phyloP scores from a whole-genome alignment of 2,329 filamentous ascomycete species.

The Incumbomyces delicatus region DNA sequence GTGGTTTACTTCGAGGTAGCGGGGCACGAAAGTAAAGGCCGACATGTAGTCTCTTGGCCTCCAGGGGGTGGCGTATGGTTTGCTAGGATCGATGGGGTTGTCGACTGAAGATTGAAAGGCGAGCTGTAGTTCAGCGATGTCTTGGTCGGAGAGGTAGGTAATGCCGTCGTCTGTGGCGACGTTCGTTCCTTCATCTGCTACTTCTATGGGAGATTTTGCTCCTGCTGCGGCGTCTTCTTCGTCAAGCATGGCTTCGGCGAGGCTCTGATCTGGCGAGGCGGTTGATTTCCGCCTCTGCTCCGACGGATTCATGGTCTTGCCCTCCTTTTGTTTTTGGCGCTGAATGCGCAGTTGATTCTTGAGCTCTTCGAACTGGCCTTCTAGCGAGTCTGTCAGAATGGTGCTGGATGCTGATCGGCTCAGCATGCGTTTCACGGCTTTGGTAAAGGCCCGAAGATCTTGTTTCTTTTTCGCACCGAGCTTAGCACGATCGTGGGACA shows the following conservation, averaged over 20 bases:
- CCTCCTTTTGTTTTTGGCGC: slow-evolving; percentile 17
- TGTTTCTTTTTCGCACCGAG: slow-evolving; percentile 65
- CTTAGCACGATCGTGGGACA: slow-evolving; percentile 43
- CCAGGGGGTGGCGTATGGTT: slow-evolving; percentile 91
- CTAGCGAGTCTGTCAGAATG: slow-evolving; percentile 38
- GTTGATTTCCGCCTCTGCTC: slow-evolving; percentile 12
- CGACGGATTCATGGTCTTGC: slow-evolving; percentile 11
- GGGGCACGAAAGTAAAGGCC: slow-evolving; percentile 87
- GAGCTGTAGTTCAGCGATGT: slow-evolving; percentile 37
- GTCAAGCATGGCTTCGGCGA: slow-evolving; percentile 5
- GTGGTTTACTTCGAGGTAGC: slow-evolving; percentile 95
- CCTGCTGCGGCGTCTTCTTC: slow-evolving; percentile 22
- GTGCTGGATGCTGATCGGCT: slow-evolving; percentile 39
- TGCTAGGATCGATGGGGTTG: slow-evolving; percentile 65
- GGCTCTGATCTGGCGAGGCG: slow-evolving; percentile 11
- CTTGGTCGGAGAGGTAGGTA: slow-evolving; percentile 39
- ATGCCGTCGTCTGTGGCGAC: slow-evolving; percentile 22
- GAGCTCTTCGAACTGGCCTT: slow-evolving; percentile 46
- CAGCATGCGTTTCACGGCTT: slow-evolving; percentile 54
- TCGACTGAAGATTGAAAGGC: slow-evolving; percentile 58
- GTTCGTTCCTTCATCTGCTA: slow-evolving; percentile 26
- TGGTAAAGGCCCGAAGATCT: slow-evolving; percentile 62
- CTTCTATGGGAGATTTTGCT: slow-evolving; percentile 24
- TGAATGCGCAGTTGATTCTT: slow-evolving; percentile 38
- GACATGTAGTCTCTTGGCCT: slow-evolving; percentile 74